Percentiles rank a stretch among this genome's conserved stretches.
These are phyloP conservation scores for Picea engelmannii DNA, from an alignment of 83 land plant species.

Conservation along the genomic window DNA sequence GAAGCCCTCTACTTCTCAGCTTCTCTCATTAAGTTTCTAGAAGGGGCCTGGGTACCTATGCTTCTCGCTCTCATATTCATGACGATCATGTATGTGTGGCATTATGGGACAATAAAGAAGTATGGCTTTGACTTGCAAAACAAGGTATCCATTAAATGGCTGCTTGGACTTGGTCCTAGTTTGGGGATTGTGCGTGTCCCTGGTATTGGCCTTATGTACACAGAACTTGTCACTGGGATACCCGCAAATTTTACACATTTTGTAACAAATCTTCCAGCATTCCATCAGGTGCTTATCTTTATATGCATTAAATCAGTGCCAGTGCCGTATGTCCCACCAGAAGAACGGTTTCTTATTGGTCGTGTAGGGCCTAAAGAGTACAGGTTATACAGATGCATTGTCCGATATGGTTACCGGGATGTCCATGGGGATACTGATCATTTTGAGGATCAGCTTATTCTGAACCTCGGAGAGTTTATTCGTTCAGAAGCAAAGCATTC, in stretches of 20 bases:
- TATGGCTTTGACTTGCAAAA: slow-evolving; percentile 54
- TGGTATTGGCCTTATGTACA: slow-evolving; percentile 45
- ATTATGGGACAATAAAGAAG: slow-evolving; percentile 48
- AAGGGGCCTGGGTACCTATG: slow-evolving; percentile 70
- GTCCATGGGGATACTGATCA: slow-evolving; percentile 36
- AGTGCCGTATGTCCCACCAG: slow-evolving; percentile 50
- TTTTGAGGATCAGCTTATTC: slow-evolving; percentile 52
- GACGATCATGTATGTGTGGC: slow-evolving; percentile 57
- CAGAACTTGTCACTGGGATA: slow-evolving; percentile 44
- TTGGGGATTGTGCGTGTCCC: slow-evolving; percentile 45
- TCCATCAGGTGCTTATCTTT: slow-evolving; percentile 37
- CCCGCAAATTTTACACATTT: slow-evolving; percentile 54
- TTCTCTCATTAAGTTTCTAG: slow-evolving; percentile 48
- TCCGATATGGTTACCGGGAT: slow-evolving; percentile 65
- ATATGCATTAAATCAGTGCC: slow-evolving; percentile 13
- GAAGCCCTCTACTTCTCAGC: slow-evolving; percentile 66
- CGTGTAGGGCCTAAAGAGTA: slow-evolving; percentile 60
- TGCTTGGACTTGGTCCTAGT: slow-evolving; percentile 41
- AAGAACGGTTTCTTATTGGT: slow-evolving; percentile 63
- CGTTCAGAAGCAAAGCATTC: slow-evolving; percentile 22
- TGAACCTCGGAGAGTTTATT: slow-evolving; percentile 62
- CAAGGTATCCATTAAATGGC: slow-evolving; percentile 50
- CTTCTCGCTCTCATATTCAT: slow-evolving; percentile 45
- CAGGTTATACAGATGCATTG: slow-evolving; percentile 67
- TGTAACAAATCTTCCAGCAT: slow-evolving; percentile 53